These are phyloP conservation scores for Yamadazyma diospyri DNA, from an alignment of 1,139 yeast genomes.

Conservation along the genomic window DNA sequence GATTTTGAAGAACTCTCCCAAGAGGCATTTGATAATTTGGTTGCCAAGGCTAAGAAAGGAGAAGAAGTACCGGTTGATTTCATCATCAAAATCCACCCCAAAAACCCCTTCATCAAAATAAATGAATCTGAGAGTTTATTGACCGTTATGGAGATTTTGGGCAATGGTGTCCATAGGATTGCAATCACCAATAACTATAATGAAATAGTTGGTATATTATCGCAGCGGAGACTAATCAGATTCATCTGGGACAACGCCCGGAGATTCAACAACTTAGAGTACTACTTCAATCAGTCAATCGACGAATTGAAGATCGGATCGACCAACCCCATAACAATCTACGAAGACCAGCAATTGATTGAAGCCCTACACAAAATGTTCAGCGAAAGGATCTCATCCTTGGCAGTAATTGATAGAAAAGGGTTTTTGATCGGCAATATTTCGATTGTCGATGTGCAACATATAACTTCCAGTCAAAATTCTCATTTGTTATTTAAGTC, in stretches of 20 bases:
- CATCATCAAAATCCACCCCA: conserved; percentile 74
- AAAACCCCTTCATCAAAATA: conserved; percentile 80
- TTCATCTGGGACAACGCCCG: conserved; percentile 92
- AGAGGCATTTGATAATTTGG: conserved; percentile 11
- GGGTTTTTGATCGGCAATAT: conserved; percentile 82
- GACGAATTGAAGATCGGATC: conserved; percentile 71
- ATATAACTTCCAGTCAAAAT: conserved; percentile 81
- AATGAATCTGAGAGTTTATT: conserved; percentile 65
- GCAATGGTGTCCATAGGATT: conserved; percentile 88
- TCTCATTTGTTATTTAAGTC: conserved; percentile 76
- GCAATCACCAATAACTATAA: conserved; percentile 63
- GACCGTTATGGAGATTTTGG: conserved; percentile 78
- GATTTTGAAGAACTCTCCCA: conserved; percentile 28
- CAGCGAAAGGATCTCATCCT: conserved; percentile 75
- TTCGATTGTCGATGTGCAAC: conserved; percentile 87
- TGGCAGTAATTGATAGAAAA: conserved; percentile 88
- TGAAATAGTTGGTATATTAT: conserved; percentile 68
- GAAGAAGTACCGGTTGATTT: conserved; percentile 78
- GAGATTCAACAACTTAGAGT: conserved; percentile 75
- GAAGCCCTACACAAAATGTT: conserved; percentile 89
- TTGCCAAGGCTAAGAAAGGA: conserved; percentile 52
- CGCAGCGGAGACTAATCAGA: conserved; percentile 81
- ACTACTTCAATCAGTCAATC: conserved; percentile 62
- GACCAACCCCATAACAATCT: conserved; percentile 67
- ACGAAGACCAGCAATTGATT: conserved; percentile 80